These are phyloP conservation scores for Borovskyia barvae DNA, from an alignment of 208 protist genomes.

Conservation along the genomic window DNA sequence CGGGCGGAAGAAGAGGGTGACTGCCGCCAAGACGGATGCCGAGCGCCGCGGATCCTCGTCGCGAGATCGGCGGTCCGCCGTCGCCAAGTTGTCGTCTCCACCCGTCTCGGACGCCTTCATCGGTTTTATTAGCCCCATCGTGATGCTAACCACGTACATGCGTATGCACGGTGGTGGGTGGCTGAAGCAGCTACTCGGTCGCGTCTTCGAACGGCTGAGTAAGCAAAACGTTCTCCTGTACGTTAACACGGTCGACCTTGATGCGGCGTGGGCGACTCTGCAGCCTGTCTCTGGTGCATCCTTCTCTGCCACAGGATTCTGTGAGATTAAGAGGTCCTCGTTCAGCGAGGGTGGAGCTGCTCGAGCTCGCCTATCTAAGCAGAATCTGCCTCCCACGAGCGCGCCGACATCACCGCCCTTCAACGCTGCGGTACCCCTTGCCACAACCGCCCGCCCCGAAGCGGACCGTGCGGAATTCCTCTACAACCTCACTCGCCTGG, in stretches of 20 bases:
- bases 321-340: neutral
- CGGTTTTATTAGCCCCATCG: conserved; percentile 57
- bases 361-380: neutral
- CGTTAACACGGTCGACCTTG: conserved; percentile 78
- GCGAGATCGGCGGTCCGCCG: neutral
- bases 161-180: conserved; percentile 81
- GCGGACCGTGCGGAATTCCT: conserved; percentile 20
- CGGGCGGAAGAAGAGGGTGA: neutral
- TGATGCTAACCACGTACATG: conserved; percentile 77
- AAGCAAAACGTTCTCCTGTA: conserved; percentile 82
- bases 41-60: neutral
- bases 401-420: neutral
- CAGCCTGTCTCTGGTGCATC: neutral
- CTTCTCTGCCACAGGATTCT: neutral
- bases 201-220: conserved; percentile 77
- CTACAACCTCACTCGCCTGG: conserved; percentile 44
- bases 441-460: conserved; percentile 1
- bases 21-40: neutral
- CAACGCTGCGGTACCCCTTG: neutral
- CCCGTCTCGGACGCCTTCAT: conserved; percentile 24
- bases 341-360: neutral
- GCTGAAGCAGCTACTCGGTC: conserved; percentile 69
- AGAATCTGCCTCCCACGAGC: neutral
- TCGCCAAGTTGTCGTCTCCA: conserved; percentile 6
- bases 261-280: conserved; percentile 23